These are phyloP conservation scores for Lachnellula hyalina DNA, from an alignment of 2,329 filamentous ascomycete genomes.

Conservation along the genomic window DNA sequence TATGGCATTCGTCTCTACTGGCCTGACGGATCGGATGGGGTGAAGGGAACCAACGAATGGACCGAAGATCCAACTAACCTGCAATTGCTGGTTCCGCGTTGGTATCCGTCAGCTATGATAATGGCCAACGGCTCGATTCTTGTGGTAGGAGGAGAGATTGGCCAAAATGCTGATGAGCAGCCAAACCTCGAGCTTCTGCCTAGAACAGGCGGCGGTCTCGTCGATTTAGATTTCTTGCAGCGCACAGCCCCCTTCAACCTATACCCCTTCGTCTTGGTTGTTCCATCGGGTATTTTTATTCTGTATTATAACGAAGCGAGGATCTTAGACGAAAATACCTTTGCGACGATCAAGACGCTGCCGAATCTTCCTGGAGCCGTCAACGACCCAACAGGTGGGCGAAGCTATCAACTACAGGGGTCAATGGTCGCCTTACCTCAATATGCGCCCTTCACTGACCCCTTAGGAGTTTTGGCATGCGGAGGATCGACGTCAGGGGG, in stretches of 20 bases:
- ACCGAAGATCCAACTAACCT: constrained; percentile 52
- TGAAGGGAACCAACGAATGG: constrained; percentile 57
- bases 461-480: constrained; percentile 55
- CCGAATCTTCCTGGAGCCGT: constrained; percentile 59
- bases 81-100: constrained; percentile 52
- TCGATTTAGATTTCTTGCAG: constrained; percentile 51
- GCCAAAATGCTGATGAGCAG: constrained; percentile 55
- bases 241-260: constrained; percentile 62
- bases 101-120: constrained; percentile 59
- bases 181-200: constrained; percentile 60
- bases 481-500: constrained; percentile 54
- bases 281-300: constrained; percentile 59
- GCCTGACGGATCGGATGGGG: constrained; percentile 53
- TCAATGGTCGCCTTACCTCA: constrained; percentile 58
- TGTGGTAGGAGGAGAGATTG: constrained; percentile 57
- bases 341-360: constrained; percentile 51
- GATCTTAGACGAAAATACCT: constrained; percentile 54
- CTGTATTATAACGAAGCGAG: constrained; percentile 62
- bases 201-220: constrained; percentile 4
- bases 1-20: constrained; percentile 58
- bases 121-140: constrained; percentile 62
- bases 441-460: constrained; percentile 53
- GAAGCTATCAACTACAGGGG: constrained; percentile 62
- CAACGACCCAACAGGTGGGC: constrained; percentile 51
- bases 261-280: constrained; percentile 57